Evolutionary conservation across 1,284 basidiomycete species (phyloP).

Genomic region (Earliella scabrosa): DNA sequence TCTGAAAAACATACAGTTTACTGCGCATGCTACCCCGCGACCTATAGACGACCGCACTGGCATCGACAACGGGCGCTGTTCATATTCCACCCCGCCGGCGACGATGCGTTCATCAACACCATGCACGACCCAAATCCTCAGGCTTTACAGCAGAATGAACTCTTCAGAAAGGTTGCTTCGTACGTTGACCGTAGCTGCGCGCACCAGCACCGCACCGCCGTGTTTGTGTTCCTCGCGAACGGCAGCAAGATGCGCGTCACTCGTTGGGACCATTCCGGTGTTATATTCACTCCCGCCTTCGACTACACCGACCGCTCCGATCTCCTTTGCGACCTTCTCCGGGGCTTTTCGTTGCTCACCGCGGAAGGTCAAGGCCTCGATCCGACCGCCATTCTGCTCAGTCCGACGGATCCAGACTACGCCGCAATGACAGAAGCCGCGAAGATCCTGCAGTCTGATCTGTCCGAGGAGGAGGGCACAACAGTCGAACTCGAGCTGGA

Average conservation of each 20-base stretch:
- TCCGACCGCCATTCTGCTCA: neutral
- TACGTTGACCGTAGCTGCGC: neutral
- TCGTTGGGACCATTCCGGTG: neutral
- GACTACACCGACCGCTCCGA: neutral
- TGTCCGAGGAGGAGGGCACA: neutral
- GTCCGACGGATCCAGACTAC: neutral
- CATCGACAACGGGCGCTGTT: neutral
- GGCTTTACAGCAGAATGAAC: neutral
- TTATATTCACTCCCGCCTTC: neutral
- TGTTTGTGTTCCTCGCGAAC: neutral
- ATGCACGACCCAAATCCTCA: neutral
- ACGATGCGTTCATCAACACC: conserved; percentile 2
- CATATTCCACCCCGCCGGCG: neutral
- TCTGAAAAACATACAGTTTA: neutral
- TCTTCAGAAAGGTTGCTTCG: neutral
- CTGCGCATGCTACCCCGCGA: neutral
- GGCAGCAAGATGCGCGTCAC: neutral
- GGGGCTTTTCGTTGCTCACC: neutral
- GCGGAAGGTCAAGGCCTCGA: neutral
- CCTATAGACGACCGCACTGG: neutral
- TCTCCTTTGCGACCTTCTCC: neutral
- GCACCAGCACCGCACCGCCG: neutral
- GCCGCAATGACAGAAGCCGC: neutral
- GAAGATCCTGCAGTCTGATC: neutral
- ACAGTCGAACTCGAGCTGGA: neutral